A percentile compares a stretch with the other conserved stretches of the same genome.
Conservation (phyloP, 1,284 basidiomycete species). For the Coriolopsis trogii region DNA sequence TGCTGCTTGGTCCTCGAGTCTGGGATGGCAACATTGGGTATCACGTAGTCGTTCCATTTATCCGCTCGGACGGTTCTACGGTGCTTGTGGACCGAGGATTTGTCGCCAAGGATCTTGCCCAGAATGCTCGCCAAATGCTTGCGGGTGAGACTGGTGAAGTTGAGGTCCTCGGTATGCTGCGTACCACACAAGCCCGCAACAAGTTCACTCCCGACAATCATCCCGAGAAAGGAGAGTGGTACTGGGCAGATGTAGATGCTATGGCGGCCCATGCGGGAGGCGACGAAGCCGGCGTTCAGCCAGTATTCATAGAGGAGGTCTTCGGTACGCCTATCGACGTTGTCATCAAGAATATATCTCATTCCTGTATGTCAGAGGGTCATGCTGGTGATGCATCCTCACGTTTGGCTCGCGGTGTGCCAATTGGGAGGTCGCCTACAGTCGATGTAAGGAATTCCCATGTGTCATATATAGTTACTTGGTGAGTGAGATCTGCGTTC, state of each 20-base stretch:
- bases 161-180: constrained; percentile 76
- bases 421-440: constrained; percentile 82
- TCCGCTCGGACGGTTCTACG: constrained; percentile 76
- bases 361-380: constrained; percentile 66
- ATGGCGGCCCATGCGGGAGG: constrained; percentile 87
- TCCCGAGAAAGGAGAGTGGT: constrained; percentile 85
- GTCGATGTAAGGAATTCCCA: constrained; percentile 96
- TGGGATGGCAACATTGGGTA: constrained; percentile 88
- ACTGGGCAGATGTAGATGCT: constrained; percentile 84
- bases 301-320: constrained; percentile 86
- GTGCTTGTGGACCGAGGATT: constrained; percentile 94
- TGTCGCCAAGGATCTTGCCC: constrained; percentile 65
- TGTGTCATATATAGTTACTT: constrained; percentile 94
- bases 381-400: constrained; percentile 71
- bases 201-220: constrained; percentile 89
- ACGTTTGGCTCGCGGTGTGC: constrained; percentile 74
- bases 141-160: constrained; percentile 54
- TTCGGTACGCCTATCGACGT: constrained; percentile 58
- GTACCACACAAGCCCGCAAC: constrained; percentile 71
- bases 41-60: constrained; percentile 85
- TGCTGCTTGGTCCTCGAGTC: constrained; percentile 87
- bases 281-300: constrained; percentile 69
- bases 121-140: constrained; percentile 35
- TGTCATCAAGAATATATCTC: constrained; percentile 6
- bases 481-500: constrained; percentile 70